A percentile compares a stretch with the other conserved stretches of the same genome.
phyloP scores from a whole-genome alignment of 495 filamentous ascomycete species.

The Penicillium turbatum region DNA sequence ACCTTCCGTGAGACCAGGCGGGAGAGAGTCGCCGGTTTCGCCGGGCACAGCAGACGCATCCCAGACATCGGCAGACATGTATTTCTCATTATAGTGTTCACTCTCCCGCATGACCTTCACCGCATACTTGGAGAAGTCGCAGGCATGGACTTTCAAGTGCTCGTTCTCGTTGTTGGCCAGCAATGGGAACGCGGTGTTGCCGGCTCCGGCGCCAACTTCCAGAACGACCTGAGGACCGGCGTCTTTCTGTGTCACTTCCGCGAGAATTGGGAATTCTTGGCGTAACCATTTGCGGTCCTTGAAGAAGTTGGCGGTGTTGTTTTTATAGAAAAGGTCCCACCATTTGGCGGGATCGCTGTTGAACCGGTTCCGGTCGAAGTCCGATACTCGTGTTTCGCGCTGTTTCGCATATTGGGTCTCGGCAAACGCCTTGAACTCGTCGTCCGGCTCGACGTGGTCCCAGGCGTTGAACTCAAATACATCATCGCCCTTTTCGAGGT shows the following conservation, averaged over 20 bases:
- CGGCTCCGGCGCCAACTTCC: constrained; percentile 92
- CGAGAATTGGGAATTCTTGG: constrained; percentile 88
- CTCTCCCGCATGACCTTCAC: constrained; percentile 81
- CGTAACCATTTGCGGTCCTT: constrained; percentile 95
- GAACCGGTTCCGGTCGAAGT: constrained; percentile 83
- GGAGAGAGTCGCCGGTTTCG: constrained; percentile 46
- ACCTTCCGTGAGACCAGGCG: constrained; percentile 67
- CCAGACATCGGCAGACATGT: constrained; percentile 87
- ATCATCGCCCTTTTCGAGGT: constrained; percentile 73
- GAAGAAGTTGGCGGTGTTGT: constrained; percentile 95
- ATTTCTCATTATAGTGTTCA: constrained; percentile 56
- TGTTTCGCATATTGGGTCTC: constrained; percentile 77
- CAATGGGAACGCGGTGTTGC: constrained; percentile 93
- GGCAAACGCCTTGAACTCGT: constrained; percentile 75
- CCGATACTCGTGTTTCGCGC: constrained; percentile 73
- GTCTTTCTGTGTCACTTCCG: constrained; percentile 58
- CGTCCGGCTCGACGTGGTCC: constrained; percentile 90
- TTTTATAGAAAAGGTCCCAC: constrained; percentile 96
- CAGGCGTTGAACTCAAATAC: constrained; percentile 96
- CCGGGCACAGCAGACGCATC: constrained; percentile 63
- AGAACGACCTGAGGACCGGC: constrained; percentile 62
- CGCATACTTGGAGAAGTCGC: constrained; percentile 87
- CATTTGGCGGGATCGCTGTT: constrained; percentile 85
- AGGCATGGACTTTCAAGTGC: constrained; percentile 76
- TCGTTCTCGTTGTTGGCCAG: constrained; percentile 75